These are phyloP conservation scores for Musa schizocarpa DNA, from an alignment of 176 grass and related monocot genomes.

Conservation along the genomic window DNA sequence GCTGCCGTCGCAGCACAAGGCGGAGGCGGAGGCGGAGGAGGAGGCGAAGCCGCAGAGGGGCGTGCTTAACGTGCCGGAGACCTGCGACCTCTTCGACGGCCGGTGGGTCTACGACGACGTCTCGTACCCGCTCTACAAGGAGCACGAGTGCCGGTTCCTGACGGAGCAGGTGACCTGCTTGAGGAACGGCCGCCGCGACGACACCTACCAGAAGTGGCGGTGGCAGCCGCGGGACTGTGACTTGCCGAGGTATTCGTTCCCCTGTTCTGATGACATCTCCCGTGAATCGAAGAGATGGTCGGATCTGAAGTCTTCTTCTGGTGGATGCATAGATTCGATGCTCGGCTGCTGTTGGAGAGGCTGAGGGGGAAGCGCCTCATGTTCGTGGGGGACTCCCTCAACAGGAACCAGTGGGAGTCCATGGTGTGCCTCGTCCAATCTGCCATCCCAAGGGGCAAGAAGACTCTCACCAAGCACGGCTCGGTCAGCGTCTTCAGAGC, in stretches of 20 bases:
- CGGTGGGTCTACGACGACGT: slow-evolving; percentile 62
- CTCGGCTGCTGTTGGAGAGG: not conserved
- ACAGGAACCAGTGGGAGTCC: not conserved
- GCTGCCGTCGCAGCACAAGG: not conserved
- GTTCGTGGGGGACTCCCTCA: not conserved
- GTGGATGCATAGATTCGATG: not conserved
- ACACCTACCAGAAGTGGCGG: slow-evolving; percentile 55
- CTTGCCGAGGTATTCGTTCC: slow-evolving; percentile 47
- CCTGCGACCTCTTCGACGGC: slow-evolving; percentile 74
- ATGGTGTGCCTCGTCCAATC: not conserved
- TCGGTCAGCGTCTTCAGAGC: not conserved
- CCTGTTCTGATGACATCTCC: not conserved
- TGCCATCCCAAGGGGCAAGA: not conserved
- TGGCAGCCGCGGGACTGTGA: slow-evolving; percentile 75
- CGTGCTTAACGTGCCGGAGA: slow-evolving; percentile 34
- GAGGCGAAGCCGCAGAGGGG: not conserved
- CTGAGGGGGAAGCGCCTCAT: not conserved
- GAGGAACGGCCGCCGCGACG: slow-evolving; percentile 52
- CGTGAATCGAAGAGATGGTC: not conserved
- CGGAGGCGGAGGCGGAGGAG: not conserved
- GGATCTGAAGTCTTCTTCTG: not conserved
- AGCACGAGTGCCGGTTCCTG: slow-evolving; percentile 55
- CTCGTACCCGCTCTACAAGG: slow-evolving; percentile 44
- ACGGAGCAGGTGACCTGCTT: slow-evolving; percentile 64
- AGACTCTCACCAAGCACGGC: not conserved